phyloP scores from a whole-genome alignment of 1,284 basidiomycete species.

The Pyrrhoderma lamaoense region DNA sequence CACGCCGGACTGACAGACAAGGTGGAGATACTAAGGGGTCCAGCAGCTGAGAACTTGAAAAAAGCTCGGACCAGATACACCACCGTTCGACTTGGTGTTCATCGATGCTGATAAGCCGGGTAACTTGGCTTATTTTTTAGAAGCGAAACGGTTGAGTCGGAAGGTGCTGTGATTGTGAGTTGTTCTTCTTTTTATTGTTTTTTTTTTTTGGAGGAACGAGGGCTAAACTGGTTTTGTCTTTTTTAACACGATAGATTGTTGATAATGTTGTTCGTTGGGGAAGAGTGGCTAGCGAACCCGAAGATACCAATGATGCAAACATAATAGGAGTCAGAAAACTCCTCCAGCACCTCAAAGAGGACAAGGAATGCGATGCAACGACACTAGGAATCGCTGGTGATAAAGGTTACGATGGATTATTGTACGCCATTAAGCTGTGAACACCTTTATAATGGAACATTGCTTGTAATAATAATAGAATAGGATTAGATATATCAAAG shows the following conservation, averaged over 20 bases:
- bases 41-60: slow-evolving; percentile 23
- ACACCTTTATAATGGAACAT: not conserved
- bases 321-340: slow-evolving; percentile 44
- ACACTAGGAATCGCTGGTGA: slow-evolving; percentile 54
- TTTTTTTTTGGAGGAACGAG: too few relatives aligned
- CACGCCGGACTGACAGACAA: slow-evolving; percentile 23
- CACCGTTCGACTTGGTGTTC: slow-evolving; percentile 27
- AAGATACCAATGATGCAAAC: slow-evolving; percentile 27
- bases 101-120: slow-evolving; percentile 28
- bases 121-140: slow-evolving; percentile 24
- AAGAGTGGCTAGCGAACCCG: slow-evolving; percentile 35
- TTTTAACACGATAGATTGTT: slow-evolving; percentile 35
- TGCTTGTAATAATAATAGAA: too few relatives aligned
- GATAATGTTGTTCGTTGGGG: slow-evolving; percentile 56
- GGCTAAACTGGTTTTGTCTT: not conserved
- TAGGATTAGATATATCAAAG: too few relatives aligned
- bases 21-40: slow-evolving; percentile 24
- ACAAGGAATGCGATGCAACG: slow-evolving; percentile 50
- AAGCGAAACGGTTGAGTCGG: slow-evolving; percentile 24
- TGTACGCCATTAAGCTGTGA: slow-evolving; percentile 38
- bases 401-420: slow-evolving; percentile 57
- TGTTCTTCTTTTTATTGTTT: not conserved
- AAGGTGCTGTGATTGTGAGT: slow-evolving; percentile 23
- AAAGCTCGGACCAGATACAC: slow-evolving; percentile 21
- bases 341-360: slow-evolving; percentile 41